Evolutionary conservation across 176 grass and related monocot genomes (phyloP).

Genomic region (Lolium multiflorum): DNA sequence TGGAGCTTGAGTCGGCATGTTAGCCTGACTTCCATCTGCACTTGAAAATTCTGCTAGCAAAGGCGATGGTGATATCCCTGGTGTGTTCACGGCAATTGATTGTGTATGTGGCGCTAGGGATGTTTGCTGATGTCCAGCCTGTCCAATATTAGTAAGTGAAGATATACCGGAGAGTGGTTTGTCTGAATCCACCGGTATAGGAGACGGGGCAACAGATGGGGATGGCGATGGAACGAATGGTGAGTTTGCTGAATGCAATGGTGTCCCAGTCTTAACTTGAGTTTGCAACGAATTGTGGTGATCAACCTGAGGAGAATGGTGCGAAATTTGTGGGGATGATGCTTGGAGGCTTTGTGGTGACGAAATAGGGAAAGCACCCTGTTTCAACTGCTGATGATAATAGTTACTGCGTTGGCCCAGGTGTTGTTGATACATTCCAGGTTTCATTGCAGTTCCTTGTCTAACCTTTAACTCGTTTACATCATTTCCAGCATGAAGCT

Average conservation of each 20-base stretch:
- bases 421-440: conserved; percentile 81
- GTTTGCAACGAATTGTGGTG: conserved; percentile 77
- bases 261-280: conserved; percentile 85
- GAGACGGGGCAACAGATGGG: conserved; percentile 78
- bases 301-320: conserved; percentile 91
- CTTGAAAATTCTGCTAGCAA: conserved; percentile 86
- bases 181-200: conserved; percentile 76
- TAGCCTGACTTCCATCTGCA: conserved; percentile 77
- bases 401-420: conserved; percentile 56
- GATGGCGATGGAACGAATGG: conserved; percentile 90
- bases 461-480: conserved; percentile 75
- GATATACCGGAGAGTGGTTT: conserved; percentile 71
- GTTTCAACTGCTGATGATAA: conserved; percentile 82
- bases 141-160: conserved; percentile 66
- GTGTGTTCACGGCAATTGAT: conserved; percentile 85
- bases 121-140: conserved; percentile 62
- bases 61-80: conserved; percentile 92
- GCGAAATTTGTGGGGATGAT: conserved; percentile 94
- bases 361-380: conserved; percentile 75
- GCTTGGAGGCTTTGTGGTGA: conserved; percentile 94
- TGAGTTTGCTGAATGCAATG: conserved; percentile 79
- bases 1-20: conserved; percentile 63
- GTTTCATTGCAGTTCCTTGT: conserved; percentile 73
- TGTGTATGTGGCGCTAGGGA: conserved; percentile 61
- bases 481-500: conserved; percentile 73